Percentiles rank a stretch among this genome's conserved stretches.
phyloP scores from a whole-genome alignment of 139 green algal genomes.

The Volvox reticuliferus region DNA sequence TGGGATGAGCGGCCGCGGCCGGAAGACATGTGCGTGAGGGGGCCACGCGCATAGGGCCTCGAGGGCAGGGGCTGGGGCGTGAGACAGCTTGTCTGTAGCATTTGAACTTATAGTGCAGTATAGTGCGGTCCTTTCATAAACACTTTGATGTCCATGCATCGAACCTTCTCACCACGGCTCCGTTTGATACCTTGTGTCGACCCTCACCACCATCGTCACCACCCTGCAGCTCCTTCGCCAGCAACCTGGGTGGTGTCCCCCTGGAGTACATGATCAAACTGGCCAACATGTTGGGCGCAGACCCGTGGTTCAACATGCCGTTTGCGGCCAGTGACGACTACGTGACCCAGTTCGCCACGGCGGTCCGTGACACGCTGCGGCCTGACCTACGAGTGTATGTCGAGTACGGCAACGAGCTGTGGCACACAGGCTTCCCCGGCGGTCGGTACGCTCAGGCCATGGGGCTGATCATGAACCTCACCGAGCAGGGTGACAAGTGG shows the following conservation, averaged over 20 bases:
- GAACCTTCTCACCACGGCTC: too few species aligned
- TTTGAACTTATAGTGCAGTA: too few species aligned
- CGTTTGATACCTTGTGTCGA: too few species aligned
- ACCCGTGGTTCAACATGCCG: conserved; percentile 53
- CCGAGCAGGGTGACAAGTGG: conserved; percentile 34
- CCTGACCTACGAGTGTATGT: conserved; percentile 51
- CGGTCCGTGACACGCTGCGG: conserved; percentile 35
- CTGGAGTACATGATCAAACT: conserved; percentile 54
- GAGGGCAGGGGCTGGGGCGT: too few species aligned
- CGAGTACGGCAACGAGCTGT: conserved; percentile 56
- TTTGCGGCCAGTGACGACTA: conserved; percentile 37
- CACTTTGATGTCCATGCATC: too few species aligned
- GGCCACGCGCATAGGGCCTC: background rate
- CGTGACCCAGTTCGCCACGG: conserved; percentile 27
- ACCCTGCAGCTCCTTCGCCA: conserved; percentile 44
- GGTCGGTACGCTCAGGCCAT: conserved; percentile 47
- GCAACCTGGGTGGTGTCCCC: conserved; percentile 35
- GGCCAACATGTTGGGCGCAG: conserved; percentile 49
- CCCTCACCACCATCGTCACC: background rate
- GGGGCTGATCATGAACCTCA: conserved; percentile 36
- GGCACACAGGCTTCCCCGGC: conserved; percentile 55
- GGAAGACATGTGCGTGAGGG: conserved; percentile 6
- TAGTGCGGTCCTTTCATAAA: too few species aligned
- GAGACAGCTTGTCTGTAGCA: too few species aligned
- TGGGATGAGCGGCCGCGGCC: conserved; percentile 30